phyloP scores from a whole-genome alignment of 768 basidiomycete species.

The Boletus patriciae region DNA sequence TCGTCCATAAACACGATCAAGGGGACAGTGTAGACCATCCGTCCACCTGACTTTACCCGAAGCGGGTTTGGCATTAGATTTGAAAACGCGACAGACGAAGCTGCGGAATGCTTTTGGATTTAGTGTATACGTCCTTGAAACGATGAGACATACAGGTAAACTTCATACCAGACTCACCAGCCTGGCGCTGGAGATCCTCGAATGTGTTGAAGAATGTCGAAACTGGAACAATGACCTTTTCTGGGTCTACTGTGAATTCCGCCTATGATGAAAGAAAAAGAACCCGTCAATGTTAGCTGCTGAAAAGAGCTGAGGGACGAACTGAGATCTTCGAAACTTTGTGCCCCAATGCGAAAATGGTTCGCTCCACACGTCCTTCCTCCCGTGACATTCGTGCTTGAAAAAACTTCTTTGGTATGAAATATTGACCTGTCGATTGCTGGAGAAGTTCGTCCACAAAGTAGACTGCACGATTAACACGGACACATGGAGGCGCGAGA shows the following conservation, averaged over 20 bases:
- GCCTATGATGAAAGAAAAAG: not conserved
- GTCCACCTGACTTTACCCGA: conserved; percentile 14
- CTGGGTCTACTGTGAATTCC: conserved; percentile 3
- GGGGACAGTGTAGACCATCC: conserved; percentile 20
- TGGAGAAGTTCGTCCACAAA: conserved; percentile 27
- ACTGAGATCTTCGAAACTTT: not conserved
- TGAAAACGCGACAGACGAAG: not conserved
- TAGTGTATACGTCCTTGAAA: not conserved
- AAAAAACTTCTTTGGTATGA: conserved; percentile 14
- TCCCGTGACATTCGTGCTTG: not conserved
- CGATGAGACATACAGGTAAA: conserved; percentile 3
- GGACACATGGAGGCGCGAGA: conserved; percentile 26
- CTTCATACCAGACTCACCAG: not conserved
- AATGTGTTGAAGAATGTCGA: conserved; percentile 12
- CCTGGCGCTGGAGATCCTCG: not conserved
- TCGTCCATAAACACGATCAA: conserved; percentile 37
- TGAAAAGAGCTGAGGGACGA: not conserved
- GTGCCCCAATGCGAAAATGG: not conserved
- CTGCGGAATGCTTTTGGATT: not conserved
- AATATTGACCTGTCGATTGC: not conserved
- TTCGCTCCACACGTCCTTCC: not conserved
- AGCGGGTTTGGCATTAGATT: conserved; percentile 24
- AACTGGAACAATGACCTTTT: not conserved
- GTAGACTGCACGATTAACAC: conserved; percentile 12
- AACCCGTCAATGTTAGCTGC: not conserved